A percentile compares a stretch with the other conserved stretches of the same genome.
phyloP scores from a whole-genome alignment of 129 eudicot genomes.

The Silybum marianum region DNA sequence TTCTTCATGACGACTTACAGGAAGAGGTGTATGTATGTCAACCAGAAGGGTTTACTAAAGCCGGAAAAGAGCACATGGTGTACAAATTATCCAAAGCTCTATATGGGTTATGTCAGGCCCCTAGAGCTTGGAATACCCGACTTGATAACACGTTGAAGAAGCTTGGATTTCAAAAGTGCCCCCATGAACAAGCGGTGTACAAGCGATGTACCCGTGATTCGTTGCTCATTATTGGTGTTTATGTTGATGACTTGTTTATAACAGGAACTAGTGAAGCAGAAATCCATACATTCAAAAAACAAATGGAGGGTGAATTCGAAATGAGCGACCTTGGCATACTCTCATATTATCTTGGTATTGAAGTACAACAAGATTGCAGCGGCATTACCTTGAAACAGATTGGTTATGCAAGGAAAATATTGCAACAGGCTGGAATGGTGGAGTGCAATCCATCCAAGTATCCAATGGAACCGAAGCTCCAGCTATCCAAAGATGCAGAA shows the following conservation, averaged over 20 bases:
- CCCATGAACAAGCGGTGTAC: not conserved
- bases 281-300: not conserved
- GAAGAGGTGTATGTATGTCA: not conserved
- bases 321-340: conserved; percentile 7
- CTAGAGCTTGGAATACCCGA: not conserved
- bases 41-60: not conserved
- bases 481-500: not conserved
- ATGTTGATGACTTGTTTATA: not conserved
- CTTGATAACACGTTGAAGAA: not conserved
- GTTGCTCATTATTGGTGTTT: not conserved
- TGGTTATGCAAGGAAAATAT: not conserved
- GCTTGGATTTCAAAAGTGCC: not conserved
- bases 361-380: not conserved
- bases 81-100: not conserved
- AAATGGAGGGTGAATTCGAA: not conserved
- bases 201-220: not conserved
- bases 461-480: not conserved
- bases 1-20: not conserved
- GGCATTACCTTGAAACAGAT: not conserved
- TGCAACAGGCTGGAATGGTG: not conserved
- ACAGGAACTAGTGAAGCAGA: not conserved
- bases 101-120: not conserved
- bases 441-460: not conserved
- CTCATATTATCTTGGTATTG: not conserved
- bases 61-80: not conserved